Conservation (phyloP, 2,329 filamentous ascomycete species). For the Xylaria sp. region DNA sequence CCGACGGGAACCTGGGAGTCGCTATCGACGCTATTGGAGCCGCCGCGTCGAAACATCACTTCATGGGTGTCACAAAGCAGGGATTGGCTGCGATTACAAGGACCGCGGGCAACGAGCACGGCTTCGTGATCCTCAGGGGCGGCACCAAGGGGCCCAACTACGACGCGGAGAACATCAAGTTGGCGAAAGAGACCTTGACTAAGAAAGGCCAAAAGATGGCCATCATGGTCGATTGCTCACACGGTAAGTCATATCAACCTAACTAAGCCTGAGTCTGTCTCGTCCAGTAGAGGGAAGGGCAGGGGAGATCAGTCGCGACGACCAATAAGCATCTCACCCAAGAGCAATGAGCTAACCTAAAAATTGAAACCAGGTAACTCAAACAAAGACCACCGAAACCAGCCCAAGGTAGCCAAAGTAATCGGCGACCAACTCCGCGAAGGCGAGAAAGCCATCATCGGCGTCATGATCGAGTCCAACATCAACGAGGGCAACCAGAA, state of each 20-base stretch:
- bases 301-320: background rate
- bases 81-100: slow-evolving; percentile 94
- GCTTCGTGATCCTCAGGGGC: slow-evolving; percentile 94
- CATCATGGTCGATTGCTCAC: slow-evolving; percentile 98
- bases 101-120: slow-evolving; percentile 94
- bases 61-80: slow-evolving; percentile 98
- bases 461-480: slow-evolving; percentile 99
- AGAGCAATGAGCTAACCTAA: no score
- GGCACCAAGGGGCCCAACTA: slow-evolving; percentile 94
- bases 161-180: slow-evolving; percentile 84
- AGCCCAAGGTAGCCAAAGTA: slow-evolving; percentile 88
- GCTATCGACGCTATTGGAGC: slow-evolving; percentile 96
- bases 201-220: slow-evolving; percentile 88
- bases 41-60: slow-evolving; percentile 88
- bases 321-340: slow-evolving; percentile 30
- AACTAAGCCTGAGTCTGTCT: background rate
- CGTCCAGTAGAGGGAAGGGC: no score
- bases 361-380: slow-evolving; percentile 76
- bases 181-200: slow-evolving; percentile 78
- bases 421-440: slow-evolving; percentile 87
- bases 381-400: slow-evolving; percentile 96
- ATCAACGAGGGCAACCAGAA: slow-evolving; percentile 93
- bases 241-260: slow-evolving; percentile 67
- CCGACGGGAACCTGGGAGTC: slow-evolving; percentile 88
- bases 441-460: slow-evolving; percentile 88